Evolutionary conservation across 78 protist species (phyloP).

Genomic region (Protostelium mycophagum): DNA sequence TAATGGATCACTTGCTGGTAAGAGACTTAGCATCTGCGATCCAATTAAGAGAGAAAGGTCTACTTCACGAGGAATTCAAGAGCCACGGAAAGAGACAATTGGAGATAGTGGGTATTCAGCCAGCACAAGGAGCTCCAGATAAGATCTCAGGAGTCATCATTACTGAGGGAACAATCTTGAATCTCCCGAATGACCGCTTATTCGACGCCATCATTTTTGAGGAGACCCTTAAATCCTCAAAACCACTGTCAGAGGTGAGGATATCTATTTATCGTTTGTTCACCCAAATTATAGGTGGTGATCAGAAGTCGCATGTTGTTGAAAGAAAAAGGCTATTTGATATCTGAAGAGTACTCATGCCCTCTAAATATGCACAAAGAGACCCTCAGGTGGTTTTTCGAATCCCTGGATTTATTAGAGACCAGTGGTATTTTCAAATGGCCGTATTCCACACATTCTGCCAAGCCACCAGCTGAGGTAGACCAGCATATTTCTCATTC

Average conservation of each 20-base stretch:
- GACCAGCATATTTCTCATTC: no score
- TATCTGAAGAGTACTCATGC: background rate
- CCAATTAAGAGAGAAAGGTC: no score
- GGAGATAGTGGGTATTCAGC: no score
- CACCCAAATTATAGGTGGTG: no score
- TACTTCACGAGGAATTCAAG: no score
- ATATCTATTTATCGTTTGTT: no score
- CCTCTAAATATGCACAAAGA: background rate
- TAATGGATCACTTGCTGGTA: no score
- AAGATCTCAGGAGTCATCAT: background rate
- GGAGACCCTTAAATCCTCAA: background rate
- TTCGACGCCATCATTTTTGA: background rate
- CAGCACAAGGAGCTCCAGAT: no score
- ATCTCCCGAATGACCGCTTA: background rate
- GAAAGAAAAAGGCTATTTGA: background rate
- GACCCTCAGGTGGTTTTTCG: background rate
- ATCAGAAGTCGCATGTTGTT: background rate
- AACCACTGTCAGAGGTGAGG: background rate
- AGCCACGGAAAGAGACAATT: no score
- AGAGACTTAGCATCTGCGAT: no score
- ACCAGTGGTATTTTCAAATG: background rate
- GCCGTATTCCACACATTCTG: background rate
- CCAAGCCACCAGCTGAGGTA: no score
- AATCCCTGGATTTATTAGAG: background rate
- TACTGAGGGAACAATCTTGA: background rate